Evolutionary conservation across 768 basidiomycete species (phyloP).

Genomic region (Suillus spraguei): DNA sequence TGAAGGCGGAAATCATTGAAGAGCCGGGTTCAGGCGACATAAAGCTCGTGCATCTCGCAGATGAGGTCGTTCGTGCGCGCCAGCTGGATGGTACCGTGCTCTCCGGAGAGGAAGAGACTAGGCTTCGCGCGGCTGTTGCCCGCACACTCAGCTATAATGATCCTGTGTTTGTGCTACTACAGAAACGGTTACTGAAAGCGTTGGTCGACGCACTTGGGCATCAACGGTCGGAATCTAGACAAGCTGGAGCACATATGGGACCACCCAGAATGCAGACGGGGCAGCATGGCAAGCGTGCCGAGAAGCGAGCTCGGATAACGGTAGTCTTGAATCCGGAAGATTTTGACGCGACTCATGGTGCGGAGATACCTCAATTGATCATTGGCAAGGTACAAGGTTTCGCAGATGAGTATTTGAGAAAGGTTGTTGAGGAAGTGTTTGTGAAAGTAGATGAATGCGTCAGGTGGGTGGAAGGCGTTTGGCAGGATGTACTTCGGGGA

Average conservation of each 20-base stretch:
- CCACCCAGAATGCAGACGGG: slow-evolving; percentile 38
- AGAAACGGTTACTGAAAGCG: slow-evolving; percentile 54
- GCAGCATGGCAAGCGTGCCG: slow-evolving; percentile 21
- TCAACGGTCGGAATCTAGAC: not conserved
- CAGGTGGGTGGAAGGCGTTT: slow-evolving; percentile 58
- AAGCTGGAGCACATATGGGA: not conserved
- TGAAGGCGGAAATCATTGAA: slow-evolving; percentile 54
- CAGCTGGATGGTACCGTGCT: slow-evolving; percentile 26
- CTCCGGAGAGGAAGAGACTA: slow-evolving; percentile 47
- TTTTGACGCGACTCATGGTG: slow-evolving; percentile 14
- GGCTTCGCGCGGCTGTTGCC: slow-evolving; percentile 61
- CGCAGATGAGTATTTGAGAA: slow-evolving; percentile 59
- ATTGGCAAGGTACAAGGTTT: slow-evolving; percentile 56
- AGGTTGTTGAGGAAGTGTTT: slow-evolving; percentile 44
- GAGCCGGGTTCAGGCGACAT: slow-evolving; percentile 40
- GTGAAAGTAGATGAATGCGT: slow-evolving; percentile 42
- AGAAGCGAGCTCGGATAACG: slow-evolving; percentile 28
- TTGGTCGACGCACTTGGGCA: slow-evolving; percentile 29
- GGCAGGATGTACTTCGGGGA: slow-evolving; percentile 45
- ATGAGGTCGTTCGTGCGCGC: slow-evolving; percentile 67
- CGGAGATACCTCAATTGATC: not conserved
- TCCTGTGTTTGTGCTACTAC: slow-evolving; percentile 68
- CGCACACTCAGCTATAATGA: slow-evolving; percentile 62
- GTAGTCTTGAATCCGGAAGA: slow-evolving; percentile 27
- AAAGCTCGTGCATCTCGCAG: slow-evolving; percentile 69